phyloP scores from a whole-genome alignment of 441 rosid genomes.

The Corymbia calophylla region DNA sequence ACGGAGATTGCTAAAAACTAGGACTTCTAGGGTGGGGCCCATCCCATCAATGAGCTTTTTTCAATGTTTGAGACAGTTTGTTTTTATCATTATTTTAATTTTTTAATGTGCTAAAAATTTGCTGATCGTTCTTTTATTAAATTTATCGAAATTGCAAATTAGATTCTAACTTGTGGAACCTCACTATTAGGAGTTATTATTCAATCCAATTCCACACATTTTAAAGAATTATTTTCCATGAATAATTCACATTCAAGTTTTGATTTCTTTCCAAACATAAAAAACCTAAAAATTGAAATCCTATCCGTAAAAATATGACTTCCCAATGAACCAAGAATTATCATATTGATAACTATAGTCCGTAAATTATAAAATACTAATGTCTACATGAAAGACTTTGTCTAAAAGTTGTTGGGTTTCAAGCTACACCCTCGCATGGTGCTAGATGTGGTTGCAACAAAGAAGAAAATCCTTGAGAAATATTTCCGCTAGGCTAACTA shows the following conservation, averaged over 20 bases:
- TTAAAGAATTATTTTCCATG: background rate
- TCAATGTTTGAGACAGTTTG: background rate
- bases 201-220: background rate
- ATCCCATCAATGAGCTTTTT: background rate
- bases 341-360: background rate
- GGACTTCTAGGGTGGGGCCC: background rate
- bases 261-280: background rate
- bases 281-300: background rate
- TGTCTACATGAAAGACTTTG: background rate
- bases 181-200: background rate
- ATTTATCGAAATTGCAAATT: background rate
- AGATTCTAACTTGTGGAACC: background rate
- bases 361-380: background rate
- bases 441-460: background rate
- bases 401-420: background rate
- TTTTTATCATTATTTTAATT: background rate
- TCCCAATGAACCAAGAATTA: background rate
- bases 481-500: background rate
- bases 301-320: background rate
- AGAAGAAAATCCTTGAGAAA: background rate
- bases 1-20: background rate
- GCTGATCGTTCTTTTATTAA: background rate
- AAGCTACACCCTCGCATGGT: background rate
- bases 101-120: background rate
- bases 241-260: background rate